phyloP scores from a whole-genome alignment of 139 green algal species.

The Auxenochlorella protothecoides region DNA sequence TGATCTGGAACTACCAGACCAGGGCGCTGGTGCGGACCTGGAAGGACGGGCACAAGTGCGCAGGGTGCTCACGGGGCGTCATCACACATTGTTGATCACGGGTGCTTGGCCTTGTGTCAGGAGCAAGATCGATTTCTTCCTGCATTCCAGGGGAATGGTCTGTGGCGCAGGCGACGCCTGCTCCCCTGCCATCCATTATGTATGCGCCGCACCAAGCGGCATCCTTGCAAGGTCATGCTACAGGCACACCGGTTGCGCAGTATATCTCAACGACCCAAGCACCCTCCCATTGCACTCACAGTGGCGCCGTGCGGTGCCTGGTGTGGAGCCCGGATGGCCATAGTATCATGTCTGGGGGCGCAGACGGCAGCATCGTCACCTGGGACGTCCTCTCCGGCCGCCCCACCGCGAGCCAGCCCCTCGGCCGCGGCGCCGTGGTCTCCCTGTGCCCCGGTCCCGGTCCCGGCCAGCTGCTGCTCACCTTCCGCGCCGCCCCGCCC shows the following conservation, averaged over 20 bases:
- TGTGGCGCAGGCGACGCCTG: neutral
- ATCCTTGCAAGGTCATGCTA: too few relatives aligned
- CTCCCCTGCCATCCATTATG: neutral
- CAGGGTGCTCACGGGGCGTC: neutral
- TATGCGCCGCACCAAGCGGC: neutral
- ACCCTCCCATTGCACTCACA: neutral
- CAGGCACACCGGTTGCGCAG: too few relatives aligned
- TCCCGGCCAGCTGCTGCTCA: neutral
- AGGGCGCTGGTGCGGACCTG: constrained; percentile 40
- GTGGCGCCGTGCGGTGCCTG: constrained; percentile 37
- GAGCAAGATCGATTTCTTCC: too few relatives aligned
- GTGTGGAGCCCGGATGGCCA: constrained; percentile 62
- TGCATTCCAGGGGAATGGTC: too few relatives aligned
- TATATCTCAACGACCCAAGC: neutral
- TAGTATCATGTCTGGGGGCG: constrained; percentile 37
- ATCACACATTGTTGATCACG: neutral
- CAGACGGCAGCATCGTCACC: constrained; percentile 38
- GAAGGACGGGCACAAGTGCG: constrained; percentile 25
- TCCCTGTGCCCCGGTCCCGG: neutral
- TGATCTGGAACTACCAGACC: constrained; percentile 82
- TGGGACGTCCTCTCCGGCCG: constrained; percentile 49
- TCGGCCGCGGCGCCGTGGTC: neutral
- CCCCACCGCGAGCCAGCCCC: neutral
- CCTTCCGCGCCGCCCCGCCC: neutral
- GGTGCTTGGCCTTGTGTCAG: neutral